phyloP scores from a whole-genome alignment of 2,329 filamentous ascomycete species.

The Fusarium aywerte region DNA sequence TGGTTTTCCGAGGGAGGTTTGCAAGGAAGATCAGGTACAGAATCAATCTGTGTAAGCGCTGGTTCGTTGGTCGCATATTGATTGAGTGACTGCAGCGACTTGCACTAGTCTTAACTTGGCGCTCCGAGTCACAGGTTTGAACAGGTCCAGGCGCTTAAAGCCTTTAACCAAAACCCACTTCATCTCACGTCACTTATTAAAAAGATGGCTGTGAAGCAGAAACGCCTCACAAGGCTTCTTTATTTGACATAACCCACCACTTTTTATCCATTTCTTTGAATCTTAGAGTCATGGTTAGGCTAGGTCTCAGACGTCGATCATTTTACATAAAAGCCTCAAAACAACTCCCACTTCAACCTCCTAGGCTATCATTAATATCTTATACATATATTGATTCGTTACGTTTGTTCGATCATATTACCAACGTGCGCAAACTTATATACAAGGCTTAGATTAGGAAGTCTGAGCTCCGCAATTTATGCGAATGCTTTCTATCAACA shows the following conservation, averaged over 20 bases:
- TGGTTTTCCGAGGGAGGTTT: background rate
- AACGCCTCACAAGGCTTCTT: slow-evolving; percentile 18
- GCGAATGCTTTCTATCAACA: background rate
- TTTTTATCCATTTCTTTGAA: background rate
- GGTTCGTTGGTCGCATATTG: slow-evolving; percentile 14
- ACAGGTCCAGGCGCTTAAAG: slow-evolving; percentile 20
- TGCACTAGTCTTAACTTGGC: slow-evolving; percentile 22
- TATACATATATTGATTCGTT: background rate
- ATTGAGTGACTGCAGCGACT: slow-evolving; percentile 28
- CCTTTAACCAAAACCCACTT: background rate
- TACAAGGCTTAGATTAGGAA: background rate
- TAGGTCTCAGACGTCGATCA: background rate
- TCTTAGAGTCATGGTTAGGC: background rate
- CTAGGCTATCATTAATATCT: background rate
- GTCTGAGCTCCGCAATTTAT: background rate
- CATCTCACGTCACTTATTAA: slow-evolving; percentile 7
- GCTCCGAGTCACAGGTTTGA: slow-evolving; percentile 11
- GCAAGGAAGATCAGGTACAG: slow-evolving; percentile 21
- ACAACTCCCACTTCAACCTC: background rate
- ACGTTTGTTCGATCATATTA: background rate
- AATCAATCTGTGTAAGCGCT: background rate
- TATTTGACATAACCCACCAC: background rate
- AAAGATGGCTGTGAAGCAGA: background rate
- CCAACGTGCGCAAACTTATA: background rate
- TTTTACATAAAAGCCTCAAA: background rate